Evolutionary conservation across 306 rosid species (phyloP), one percentile per base, ranked within the genome.

Genomic region (Cucurbita moschata): DNA sequence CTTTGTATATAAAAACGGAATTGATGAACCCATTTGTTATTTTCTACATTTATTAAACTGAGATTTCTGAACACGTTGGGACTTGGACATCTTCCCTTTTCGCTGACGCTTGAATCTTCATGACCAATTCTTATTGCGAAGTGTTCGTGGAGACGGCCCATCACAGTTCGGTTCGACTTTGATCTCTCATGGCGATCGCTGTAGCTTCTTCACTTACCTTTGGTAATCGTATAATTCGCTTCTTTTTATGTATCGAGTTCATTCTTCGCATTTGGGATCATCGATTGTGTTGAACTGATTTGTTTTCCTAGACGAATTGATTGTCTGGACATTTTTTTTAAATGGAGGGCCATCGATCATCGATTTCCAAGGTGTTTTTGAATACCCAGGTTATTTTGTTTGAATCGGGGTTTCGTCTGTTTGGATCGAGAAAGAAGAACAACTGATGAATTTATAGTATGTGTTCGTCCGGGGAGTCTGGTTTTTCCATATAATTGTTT

Each of bases 151-250:
- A 21, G 44, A 35, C 10, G 60, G 7, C 53, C 26, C 47, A 59
- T 46, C 71, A 12, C 42, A 21, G 19, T 40, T 14, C 6, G 7
- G 5, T 37, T 75, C 61, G 18, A 18, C 49, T 75, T 51, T 51
- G 72, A 63, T 26, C 71, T 76, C 68, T 60, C 44, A 83, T 85
- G 87, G 81, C 81, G 39, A 62, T 85, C 39, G 80, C 82, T 4
- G 77, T 61, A 7, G 77, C 82, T 71, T 75, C 85, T 69, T 66
- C 85, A 11, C 62, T 83, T n/a, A 74, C 85, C 50, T 68, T 82
- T 11, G 89, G 89, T 86, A 83, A 79, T 51, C 37, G n/a, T 9
- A 53, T 39, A 44, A 8, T 7, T 21, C 26, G 59, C 59, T 30
- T 47, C 38, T 60, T 62, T 47, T 53, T 5, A 1, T 10, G 11